Percentiles rank a stretch among this genome's conserved stretches.
phyloP scores from a whole-genome alignment of 139 green algal genomes.

The Chlorella ohadii region DNA sequence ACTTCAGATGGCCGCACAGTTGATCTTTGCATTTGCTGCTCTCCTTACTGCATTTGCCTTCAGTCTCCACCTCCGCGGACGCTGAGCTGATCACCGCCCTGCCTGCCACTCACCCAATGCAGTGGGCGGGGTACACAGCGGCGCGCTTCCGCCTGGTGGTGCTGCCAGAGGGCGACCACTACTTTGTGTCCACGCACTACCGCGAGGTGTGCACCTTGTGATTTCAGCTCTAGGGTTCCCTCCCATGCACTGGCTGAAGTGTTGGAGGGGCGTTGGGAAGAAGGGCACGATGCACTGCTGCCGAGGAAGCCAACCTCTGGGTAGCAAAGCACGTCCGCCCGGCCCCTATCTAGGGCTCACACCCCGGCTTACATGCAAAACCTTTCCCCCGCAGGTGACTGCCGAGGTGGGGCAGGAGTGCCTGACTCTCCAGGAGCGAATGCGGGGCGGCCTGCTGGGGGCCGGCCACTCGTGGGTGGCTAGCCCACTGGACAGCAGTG shows the following conservation, averaged over 20 bases:
- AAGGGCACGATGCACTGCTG: no score
- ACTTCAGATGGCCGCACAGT: no score
- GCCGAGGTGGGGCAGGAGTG: constrained; percentile 6
- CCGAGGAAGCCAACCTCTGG: no score
- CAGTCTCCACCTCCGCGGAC: no score
- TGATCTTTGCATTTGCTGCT: no score
- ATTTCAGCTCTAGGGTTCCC: no score
- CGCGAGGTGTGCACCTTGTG: constrained; percentile 19
- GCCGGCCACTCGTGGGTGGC: constrained; percentile 8
- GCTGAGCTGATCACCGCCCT: background rate
- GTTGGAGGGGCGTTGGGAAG: no score
- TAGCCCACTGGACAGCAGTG: background rate
- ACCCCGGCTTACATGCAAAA: no score
- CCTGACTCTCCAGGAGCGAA: background rate
- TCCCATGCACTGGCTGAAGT: no score
- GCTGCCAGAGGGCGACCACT: constrained; percentile 49
- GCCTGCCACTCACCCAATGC: constrained; percentile 29
- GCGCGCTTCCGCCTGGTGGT: constrained; percentile 30
- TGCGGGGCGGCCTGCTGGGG: constrained; percentile 7
- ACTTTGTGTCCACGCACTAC: constrained; percentile 56
- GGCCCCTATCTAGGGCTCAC: no score
- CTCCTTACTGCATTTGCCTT: no score
- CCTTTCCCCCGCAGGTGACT: constrained; percentile 3
- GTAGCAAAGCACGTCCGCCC: no score
- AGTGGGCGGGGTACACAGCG: constrained; percentile 44